Evolutionary conservation across 2,329 filamentous ascomycete genomes (phyloP), one percentile per base, ranked within the genome.

Genomic region (Gliomastix tumulicola): DNA sequence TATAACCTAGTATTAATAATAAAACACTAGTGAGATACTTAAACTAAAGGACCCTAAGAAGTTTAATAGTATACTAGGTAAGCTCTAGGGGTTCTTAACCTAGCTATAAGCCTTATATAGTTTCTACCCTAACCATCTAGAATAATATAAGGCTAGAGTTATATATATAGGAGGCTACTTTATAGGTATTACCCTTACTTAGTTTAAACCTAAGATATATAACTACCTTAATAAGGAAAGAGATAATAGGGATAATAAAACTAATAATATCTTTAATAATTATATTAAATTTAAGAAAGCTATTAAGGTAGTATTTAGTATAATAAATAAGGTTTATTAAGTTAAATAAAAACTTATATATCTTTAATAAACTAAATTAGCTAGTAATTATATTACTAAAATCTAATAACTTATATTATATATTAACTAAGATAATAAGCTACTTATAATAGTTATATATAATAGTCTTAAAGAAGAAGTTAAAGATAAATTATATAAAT

Each of bases 401-500:
- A 27, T 28, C 31, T 34, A 15, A 12, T 35, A 34, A 23, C 17
- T 35, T 30, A 23, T 7, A 4, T 39, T 22, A 7, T 19, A 19
- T 17, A 34, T 15, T 22, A 34, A 21, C 17, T 13, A 34, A n/a
- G 20, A 10, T 13, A 13, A 34, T 11, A 21, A n/a, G 11, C 12
- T 15, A 13, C 13, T 21, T 11, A 27, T 7, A 35, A 20, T 7
- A 32, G n/a, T 11, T 30, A 22, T 18, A 12, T 31, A 27, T n/a
- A 30, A 36, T 3, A 22, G 32, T 6, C 32, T 34, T 7, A 21
- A 22, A 22, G 21, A 23, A 15, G 22, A 34, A 23, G n/a, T 34
- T 32, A 39, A 39, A 16, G 25, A 39, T 36, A 36, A 36, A 19
- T 21, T 35, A 3, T 39, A 34, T 39, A 39, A 30, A 17, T n/a